Evolutionary conservation across 1,139 yeast species (phyloP), one percentile per base, ranked within the genome.

Genomic region (Saccharomyces hybrid): DNA sequence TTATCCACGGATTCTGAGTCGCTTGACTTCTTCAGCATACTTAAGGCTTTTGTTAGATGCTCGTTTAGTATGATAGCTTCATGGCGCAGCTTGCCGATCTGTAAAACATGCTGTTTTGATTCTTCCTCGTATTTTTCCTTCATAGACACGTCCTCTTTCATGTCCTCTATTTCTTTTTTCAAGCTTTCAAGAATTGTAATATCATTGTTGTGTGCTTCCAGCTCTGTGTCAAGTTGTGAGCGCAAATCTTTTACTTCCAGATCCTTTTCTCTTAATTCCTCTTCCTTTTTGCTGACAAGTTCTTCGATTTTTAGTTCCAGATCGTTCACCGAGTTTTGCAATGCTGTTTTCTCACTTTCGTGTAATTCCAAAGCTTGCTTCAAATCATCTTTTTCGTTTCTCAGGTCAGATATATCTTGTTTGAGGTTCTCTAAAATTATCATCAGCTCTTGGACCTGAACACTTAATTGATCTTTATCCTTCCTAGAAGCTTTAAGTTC

Each of bases 21-120:
- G 53, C 86, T 80, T 52, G 80, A 83, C 62, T 84, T 83, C 65
- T 90, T 90, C 56, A 93, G 82, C 70, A 91, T 75, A 16, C 90
- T 82, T 56, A 95, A 73, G 1, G 98, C 95, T 67, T 93, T 91
- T 16, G 96, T 90, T 56, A 93, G 74, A 73, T 93, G 99, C 67
- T 93, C 99, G 68, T 93, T 93, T 55, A 91, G 74, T 32, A 89
- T 88, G n/a, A 93, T 93, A 1, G 96, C 95, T 71, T 93, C 98
- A 68, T 93, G 98, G 54, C 98, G 82, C 53, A 93, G 77, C 68
- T 93, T 93, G 3, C 98, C 98, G 52, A 93, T 81, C 53, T 84
- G 78, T 28, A 90, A 75, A 59, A 83, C 91, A 70, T 89, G 90
- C 59, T 84, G 89, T 61, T 86, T 87, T 12, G 78, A 68, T 54